Evolutionary conservation across 345 rosid species (phyloP).

Genomic region (Sonneratia alba): DNA sequence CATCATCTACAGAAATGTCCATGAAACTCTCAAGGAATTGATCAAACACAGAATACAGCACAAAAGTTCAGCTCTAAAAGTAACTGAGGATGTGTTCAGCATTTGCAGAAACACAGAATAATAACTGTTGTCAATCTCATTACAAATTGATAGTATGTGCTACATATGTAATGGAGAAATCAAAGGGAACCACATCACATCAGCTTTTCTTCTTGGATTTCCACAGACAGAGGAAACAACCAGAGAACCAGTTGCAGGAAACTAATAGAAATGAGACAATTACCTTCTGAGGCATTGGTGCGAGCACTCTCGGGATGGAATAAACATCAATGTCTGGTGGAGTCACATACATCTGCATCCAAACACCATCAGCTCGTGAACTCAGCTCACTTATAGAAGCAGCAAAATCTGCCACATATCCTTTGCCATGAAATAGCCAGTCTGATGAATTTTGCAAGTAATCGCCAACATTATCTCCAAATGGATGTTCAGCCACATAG

Average conservation of each 20-base stretch:
- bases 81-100: background rate
- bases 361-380: background rate
- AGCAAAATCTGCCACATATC: background rate
- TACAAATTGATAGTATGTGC: background rate
- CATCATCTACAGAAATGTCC: background rate
- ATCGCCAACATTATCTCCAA: no score
- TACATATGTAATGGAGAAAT: background rate
- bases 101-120: background rate
- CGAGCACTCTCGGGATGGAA: constrained; percentile 80
- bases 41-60: background rate
- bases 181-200: background rate
- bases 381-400: background rate
- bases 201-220: background rate
- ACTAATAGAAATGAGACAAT: background rate
- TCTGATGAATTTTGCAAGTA: no score
- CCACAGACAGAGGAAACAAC: background rate
- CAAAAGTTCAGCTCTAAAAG: background rate
- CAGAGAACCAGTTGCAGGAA: background rate
- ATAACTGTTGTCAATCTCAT: background rate
- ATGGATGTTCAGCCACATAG: no score
- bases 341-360: constrained; percentile 77
- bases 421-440: no score
- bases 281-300: constrained; percentile 90
- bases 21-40: background rate
- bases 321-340: constrained; percentile 91